Evolutionary conservation across 306 rosid genomes (phyloP).

Genomic region (Sophora flavescens): DNA sequence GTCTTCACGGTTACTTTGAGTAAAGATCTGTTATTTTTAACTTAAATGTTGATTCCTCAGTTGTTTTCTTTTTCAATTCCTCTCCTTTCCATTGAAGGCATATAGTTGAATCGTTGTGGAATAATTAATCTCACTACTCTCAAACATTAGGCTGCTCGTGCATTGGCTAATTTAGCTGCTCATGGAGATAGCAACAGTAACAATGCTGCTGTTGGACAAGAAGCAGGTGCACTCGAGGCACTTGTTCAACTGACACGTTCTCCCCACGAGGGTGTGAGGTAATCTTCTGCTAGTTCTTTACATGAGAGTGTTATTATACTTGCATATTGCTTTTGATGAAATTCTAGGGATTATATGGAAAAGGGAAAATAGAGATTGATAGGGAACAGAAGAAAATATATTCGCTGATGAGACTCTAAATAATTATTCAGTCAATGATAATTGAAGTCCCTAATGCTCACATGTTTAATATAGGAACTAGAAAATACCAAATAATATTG

Average conservation of each 20-base stretch:
- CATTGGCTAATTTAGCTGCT: slow-evolving; percentile 99
- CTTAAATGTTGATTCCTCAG: slow-evolving; percentile 1
- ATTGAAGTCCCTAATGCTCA: too few species aligned
- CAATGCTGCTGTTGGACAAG: slow-evolving; percentile 98
- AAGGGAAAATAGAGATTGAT: slow-evolving; percentile 9
- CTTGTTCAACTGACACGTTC: slow-evolving; percentile 98
- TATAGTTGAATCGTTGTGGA: slow-evolving; percentile 39
- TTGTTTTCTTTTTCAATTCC: slow-evolving; percentile 15
- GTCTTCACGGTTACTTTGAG: slow-evolving; percentile 9
- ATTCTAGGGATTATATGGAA: slow-evolving; percentile 23
- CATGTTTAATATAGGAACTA: too few species aligned
- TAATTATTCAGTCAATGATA: background rate
- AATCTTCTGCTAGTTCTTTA: slow-evolving; percentile 39
- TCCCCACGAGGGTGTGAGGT: slow-evolving; percentile 99
- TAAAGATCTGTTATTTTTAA: slow-evolving; percentile 32
- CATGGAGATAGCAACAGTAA: slow-evolving; percentile 99
- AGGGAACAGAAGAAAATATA: slow-evolving; percentile 1
- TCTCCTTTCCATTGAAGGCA: slow-evolving; percentile 21
- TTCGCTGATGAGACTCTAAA: slow-evolving; percentile 27
- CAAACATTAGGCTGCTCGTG: slow-evolving; percentile 93
- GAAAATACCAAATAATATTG: too few species aligned
- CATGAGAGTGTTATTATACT: background rate
- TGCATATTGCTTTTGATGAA: slow-evolving; percentile 1
- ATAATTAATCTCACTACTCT: slow-evolving; percentile 39
- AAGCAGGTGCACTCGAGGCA: slow-evolving; percentile 99